Base-by-base conservation (phyloP, 148 eudicot species). In the Cornus kousa region DNA sequence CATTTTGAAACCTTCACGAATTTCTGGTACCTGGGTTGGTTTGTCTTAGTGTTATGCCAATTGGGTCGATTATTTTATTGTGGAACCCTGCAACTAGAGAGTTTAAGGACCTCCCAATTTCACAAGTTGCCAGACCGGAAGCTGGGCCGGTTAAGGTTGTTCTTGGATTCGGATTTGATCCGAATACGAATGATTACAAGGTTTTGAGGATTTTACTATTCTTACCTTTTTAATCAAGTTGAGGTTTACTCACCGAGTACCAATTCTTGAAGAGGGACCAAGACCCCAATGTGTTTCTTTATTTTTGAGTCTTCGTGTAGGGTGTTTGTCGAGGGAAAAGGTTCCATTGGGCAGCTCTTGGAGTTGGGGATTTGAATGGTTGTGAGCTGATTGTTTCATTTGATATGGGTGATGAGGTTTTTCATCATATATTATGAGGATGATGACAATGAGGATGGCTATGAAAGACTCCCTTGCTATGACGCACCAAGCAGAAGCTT, bases 41-140 rank as follows among this genome's bases (percentile, higher is more conserved):
- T 64, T 81, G 83, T 76, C 23, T 81, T 17, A 81, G 67, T 48
- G 17, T 72, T 39, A 70, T 62, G 20, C 55, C 53, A 14, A 7
- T 71, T 65, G 77, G 72, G 20, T 62, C 76, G 24, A 70, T 33
- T 23, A 81, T 81, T 11, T 14, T 71, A n/a, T 65, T 81, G 43
- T 81, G 83, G 80, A 81, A 81, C 65, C 83, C 83, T 5, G 80
- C 83, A 16, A 81, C 60, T 40, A 72, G 80, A 48, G 57, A 76
- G 72, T 43, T 74, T 68, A 43, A 62, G 57, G 46, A 74, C 75
- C 24, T 76, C 13, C 22, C 74, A 2, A 2, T 81, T 32, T 32
- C 28, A 13, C 22, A 10, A 0, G 70, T 74, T 68, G 79, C 70
- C 32, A 68, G 76, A 19, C 76, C 67, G 5, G 67, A 20, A 22